These are phyloP conservation scores for Isabelozyma rhagii DNA, from an alignment of 805 yeast genomes.

Conservation along the genomic window DNA sequence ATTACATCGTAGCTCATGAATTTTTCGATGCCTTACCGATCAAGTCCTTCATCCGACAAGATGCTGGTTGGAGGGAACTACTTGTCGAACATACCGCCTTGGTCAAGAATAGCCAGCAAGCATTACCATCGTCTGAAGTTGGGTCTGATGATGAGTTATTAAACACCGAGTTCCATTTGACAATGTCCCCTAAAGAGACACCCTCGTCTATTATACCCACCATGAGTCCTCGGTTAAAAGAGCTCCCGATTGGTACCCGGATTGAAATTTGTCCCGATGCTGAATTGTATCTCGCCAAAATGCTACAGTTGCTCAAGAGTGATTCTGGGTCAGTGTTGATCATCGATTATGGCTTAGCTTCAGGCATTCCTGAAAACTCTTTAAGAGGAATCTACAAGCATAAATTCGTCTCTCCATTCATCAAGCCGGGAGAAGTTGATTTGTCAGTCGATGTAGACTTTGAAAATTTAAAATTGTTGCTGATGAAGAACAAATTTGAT, in stretches of 20 bases:
- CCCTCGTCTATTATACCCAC: slow-evolving; percentile 59
- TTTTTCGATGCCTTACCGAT: slow-evolving; percentile 86
- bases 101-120: slow-evolving; percentile 31
- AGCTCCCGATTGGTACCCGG: slow-evolving; percentile 53
- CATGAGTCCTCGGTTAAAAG: slow-evolving; percentile 45
- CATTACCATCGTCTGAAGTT: slow-evolving; percentile 16
- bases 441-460: slow-evolving; percentile 84
- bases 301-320: slow-evolving; percentile 45
- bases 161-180: slow-evolving; percentile 50
- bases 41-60: slow-evolving; percentile 58
- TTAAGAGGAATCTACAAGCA: slow-evolving; percentile 73
- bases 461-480: slow-evolving; percentile 41
- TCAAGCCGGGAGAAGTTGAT: slow-evolving; percentile 77
- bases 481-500: slow-evolving; percentile 8
- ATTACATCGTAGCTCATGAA: slow-evolving; percentile 77
- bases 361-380: slow-evolving; percentile 64
- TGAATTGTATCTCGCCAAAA: slow-evolving; percentile 52
- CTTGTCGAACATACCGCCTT: slow-evolving; percentile 55
- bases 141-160: slow-evolving; percentile 8
- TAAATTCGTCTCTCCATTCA: slow-evolving; percentile 70
- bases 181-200: slow-evolving; percentile 56
- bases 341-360: slow-evolving; percentile 72
- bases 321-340: slow-evolving; percentile 63
- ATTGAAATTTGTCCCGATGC: slow-evolving; percentile 78
- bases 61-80: slow-evolving; percentile 76